Evolutionary conservation across 805 yeast species (phyloP), one percentile per base, ranked within the genome.

Genomic region (Danielia reshetovae): DNA sequence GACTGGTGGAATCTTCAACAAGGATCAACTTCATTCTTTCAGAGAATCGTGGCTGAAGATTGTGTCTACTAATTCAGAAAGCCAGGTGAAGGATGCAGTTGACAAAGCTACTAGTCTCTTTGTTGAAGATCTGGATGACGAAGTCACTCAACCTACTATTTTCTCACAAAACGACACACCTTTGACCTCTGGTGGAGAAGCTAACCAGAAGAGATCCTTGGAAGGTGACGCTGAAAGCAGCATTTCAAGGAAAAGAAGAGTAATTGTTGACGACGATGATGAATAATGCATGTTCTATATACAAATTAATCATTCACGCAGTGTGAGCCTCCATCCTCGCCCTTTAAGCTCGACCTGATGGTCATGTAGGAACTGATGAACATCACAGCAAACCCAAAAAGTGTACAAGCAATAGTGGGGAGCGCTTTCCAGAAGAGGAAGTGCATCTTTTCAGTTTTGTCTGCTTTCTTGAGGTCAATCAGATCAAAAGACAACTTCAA

Each of bases 351-450:
- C 24, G 69, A 63, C 11, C 68, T 40, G 3, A 86, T 67, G 1
- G 94, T 85, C 66, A 83, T 89, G 13, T 73, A 60, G 0, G 95
- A 80, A n/a, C 95, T 84, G 10, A 87, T 64, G 19, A 85, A 43
- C 93, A 90, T 83, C 11, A 90, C 83, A 2, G 73, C 42, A 24
- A 79, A 58, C 0, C 97, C 97, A 59, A 90, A 87, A 0, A 59
- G 54, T 7, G 81, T 73, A 50, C 93, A 81, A 0, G 62, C 60
- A 39, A 74, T 71, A 43, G 79, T 73, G 0, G 88, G 82, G 0
- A 79, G 25, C 32, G 74, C 78, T 37, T 75, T 72, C 30, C 38
- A 39, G 1, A 57, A n/a, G 7, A 55, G 40, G 30, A 67, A 67
- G 4, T 40, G 30, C 27, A 48, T 45, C 34, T 53, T 65, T 5